Conservation (phyloP, 106 monocot genomes). For the Iris macrosiphon region DNA sequence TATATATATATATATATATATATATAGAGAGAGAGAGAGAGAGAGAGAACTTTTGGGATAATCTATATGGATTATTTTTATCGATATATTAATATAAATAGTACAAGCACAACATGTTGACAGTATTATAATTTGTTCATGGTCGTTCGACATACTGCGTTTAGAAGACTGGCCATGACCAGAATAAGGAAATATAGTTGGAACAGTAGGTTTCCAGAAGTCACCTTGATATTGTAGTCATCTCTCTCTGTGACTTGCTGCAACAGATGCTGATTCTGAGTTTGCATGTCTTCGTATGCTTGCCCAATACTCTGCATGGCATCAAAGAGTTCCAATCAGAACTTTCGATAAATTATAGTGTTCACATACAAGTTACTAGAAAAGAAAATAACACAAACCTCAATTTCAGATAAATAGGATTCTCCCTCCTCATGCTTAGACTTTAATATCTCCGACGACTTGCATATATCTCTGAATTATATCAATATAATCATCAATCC, state of each 20-base stretch:
- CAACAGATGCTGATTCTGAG: slow-evolving; percentile 77
- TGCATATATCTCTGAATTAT: slow-evolving; percentile 46
- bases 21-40: neutral
- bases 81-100: too few species aligned
- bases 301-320: slow-evolving; percentile 88
- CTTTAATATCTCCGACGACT: slow-evolving; percentile 52
- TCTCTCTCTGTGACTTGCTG: slow-evolving; percentile 95
- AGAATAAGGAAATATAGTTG: too few species aligned
- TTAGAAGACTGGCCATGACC: too few species aligned
- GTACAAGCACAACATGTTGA: too few species aligned
- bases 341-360: neutral
- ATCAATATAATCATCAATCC: neutral
- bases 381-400: slow-evolving; percentile 38
- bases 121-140: too few species aligned
- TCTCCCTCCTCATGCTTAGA: slow-evolving; percentile 95
- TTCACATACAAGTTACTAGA: neutral
- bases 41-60: neutral
- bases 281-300: slow-evolving; percentile 89
- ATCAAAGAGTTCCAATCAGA: neutral
- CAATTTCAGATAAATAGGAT: slow-evolving; percentile 77
- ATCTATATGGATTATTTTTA: too few species aligned
- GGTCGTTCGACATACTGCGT: too few species aligned
- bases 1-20: too few species aligned
- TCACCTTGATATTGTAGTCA: slow-evolving; percentile 93
- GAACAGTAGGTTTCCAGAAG: neutral